Percentiles rank a stretch among this genome's conserved stretches.
phyloP scores from a whole-genome alignment of 768 basidiomycete species.

The Leucocoprinus leucothites region DNA sequence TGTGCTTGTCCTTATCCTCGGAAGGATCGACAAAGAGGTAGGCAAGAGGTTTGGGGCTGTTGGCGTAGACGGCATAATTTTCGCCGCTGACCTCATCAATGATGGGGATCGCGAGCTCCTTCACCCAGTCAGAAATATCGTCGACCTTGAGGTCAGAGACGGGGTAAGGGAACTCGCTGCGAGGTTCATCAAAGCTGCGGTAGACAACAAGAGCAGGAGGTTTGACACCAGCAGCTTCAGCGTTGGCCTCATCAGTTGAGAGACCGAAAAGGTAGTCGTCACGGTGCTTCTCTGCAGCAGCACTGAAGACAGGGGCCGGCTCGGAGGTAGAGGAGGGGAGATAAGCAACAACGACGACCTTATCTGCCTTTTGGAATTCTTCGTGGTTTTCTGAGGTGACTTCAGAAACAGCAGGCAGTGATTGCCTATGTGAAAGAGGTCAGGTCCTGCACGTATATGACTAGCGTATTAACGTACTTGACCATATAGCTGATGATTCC shows the following conservation, averaged over 20 bases:
- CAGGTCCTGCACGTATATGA: neutral
- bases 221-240: conserved; percentile 68
- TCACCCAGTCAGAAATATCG: conserved; percentile 75
- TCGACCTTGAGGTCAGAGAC: conserved; percentile 49
- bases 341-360: conserved; percentile 87
- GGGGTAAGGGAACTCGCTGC: conserved; percentile 63
- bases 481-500: conserved; percentile 96
- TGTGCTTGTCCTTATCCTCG: conserved; percentile 57
- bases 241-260: conserved; percentile 65
- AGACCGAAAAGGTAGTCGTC: conserved; percentile 94
- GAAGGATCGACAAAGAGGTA: conserved; percentile 93
- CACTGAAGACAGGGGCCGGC: conserved; percentile 71
- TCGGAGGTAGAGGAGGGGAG: conserved; percentile 67
- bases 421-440: conserved; percentile 58
- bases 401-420: conserved; percentile 87
- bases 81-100: conserved; percentile 92
- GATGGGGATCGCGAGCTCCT: conserved; percentile 81
- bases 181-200: conserved; percentile 88
- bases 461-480: conserved; percentile 57
- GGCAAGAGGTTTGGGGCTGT: conserved; percentile 81
- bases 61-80: conserved; percentile 85
- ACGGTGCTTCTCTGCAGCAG: conserved; percentile 81
- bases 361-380: conserved; percentile 87
- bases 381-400: conserved; percentile 74
- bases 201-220: conserved; percentile 89